Conservation (phyloP, 805 yeast species). For the Yarrowia yakushimensis region DNA sequence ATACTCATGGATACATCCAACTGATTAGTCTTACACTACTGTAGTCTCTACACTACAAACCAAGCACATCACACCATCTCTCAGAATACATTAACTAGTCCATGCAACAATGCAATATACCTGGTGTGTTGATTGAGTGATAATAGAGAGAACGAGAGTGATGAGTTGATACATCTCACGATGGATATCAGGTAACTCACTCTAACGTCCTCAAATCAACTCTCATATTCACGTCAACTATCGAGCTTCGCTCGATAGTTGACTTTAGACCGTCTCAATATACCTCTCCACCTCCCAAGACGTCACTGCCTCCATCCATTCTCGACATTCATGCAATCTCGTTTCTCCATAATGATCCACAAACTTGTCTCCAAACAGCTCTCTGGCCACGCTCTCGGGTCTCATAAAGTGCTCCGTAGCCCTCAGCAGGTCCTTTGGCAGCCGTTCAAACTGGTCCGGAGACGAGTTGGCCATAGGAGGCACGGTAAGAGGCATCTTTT, state of each 20-base stretch:
- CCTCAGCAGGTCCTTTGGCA: conserved; percentile 33
- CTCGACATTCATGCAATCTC: conserved; percentile 34
- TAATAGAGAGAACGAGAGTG: too few species aligned
- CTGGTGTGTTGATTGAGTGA: too few species aligned
- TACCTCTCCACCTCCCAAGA: conserved; percentile 39
- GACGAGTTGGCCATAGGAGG: conserved; percentile 36
- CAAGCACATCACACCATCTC: too few species aligned
- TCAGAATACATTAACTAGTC: too few species aligned
- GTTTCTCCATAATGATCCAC: conserved; percentile 39
- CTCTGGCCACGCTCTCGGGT: conserved; percentile 34
- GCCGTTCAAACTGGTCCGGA: conserved; percentile 30
- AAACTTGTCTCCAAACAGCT: conserved; percentile 41
- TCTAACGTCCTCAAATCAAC: too few species aligned
- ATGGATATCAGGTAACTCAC: too few species aligned
- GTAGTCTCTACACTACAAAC: too few species aligned
- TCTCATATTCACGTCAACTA: too few species aligned
- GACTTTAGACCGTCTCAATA: conserved; percentile 35
- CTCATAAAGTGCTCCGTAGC: conserved; percentile 35
- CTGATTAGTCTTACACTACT: too few species aligned
- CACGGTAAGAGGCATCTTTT: conserved; percentile 30
- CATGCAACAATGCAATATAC: too few species aligned
- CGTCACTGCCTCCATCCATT: conserved; percentile 38
- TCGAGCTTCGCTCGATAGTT: neutral
- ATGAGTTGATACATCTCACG: too few species aligned
- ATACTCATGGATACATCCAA: too few species aligned